Conservation (phyloP, 2,329 filamentous ascomycete species). For the Phaeosphaeriaceae sp. region DNA sequence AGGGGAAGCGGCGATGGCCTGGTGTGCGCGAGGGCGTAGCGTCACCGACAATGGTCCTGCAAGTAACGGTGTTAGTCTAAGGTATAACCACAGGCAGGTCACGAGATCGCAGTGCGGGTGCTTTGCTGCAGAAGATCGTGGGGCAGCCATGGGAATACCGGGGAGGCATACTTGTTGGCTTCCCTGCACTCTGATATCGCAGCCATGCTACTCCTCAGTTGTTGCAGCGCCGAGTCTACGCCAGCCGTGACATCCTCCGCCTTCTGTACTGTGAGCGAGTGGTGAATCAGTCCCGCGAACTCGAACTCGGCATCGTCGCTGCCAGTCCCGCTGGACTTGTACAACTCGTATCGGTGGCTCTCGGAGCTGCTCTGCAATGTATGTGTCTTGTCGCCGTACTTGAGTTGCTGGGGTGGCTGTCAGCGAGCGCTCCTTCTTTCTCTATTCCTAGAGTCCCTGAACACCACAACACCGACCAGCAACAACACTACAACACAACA, state of each 20-base stretch:
- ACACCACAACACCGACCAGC: conserved; percentile 10
- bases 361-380: conserved; percentile 62
- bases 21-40: conserved; percentile 40
- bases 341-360: conserved; percentile 65
- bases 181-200: conserved; percentile 67
- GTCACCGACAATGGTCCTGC: conserved; percentile 47
- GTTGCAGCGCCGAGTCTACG: conserved; percentile 66
- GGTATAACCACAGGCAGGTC: conserved; percentile 1
- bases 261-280: conserved; percentile 62
- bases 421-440: conserved; percentile 33
- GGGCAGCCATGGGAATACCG: conserved; percentile 33
- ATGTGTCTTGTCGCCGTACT: conserved; percentile 64
- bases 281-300: conserved; percentile 64
- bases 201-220: conserved; percentile 65
- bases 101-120: conserved; percentile 8
- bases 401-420: conserved; percentile 57
- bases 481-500: conserved; percentile 9
- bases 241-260: conserved; percentile 62
- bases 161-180: conserved; percentile 60
- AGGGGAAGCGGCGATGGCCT: conserved; percentile 46
- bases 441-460: conserved; percentile 14
- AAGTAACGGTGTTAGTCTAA: conserved; percentile 30
- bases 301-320: conserved; percentile 52
- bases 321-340: conserved; percentile 52
- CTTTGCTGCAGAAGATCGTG: conserved; percentile 18